These are phyloP conservation scores for Verbascum thapsus DNA, from an alignment of 257 asterid species.

Conservation along the genomic window DNA sequence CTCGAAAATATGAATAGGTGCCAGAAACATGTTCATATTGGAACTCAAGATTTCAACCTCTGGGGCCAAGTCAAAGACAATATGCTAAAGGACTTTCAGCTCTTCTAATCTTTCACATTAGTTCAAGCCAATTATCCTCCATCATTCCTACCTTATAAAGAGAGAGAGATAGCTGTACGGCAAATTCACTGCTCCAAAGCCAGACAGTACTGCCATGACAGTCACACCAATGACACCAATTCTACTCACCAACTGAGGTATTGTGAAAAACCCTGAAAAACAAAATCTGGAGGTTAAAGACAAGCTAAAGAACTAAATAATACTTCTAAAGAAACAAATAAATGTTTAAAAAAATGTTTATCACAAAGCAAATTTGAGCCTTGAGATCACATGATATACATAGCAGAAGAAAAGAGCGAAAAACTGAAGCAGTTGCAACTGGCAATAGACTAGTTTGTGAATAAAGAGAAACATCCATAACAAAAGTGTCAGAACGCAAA, in stretches of 20 bases:
- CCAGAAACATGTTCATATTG: background rate
- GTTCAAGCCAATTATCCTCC: slow-evolving; percentile 22
- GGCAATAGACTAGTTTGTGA: background rate
- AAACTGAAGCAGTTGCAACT: slow-evolving; percentile 23
- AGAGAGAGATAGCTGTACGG: slow-evolving; percentile 96
- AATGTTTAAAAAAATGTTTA: background rate
- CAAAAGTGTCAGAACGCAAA: background rate
- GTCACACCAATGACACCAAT: slow-evolving; percentile 99
- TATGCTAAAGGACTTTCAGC: slow-evolving; percentile 11
- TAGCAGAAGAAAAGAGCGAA: background rate
- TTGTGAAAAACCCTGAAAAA: slow-evolving; percentile 88
- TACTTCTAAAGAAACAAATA: background rate
- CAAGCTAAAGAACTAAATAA: slow-evolving; percentile 8
- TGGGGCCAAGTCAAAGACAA: slow-evolving; percentile 5
- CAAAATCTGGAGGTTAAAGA: slow-evolving; percentile 25
- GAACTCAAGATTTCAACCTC: slow-evolving; percentile 11
- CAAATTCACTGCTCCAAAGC: slow-evolving; percentile 98
- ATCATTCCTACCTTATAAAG: slow-evolving; percentile 73
- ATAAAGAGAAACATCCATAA: background rate
- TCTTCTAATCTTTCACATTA: slow-evolving; percentile 24
- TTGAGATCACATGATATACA: background rate
- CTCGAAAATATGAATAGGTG: background rate
- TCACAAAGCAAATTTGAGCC: background rate
- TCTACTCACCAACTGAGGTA: slow-evolving; percentile 93
- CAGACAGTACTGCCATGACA: slow-evolving; percentile 92